These are phyloP conservation scores for Hygrophila difformis DNA, from an alignment of 257 asterid species.

Conservation along the genomic window DNA sequence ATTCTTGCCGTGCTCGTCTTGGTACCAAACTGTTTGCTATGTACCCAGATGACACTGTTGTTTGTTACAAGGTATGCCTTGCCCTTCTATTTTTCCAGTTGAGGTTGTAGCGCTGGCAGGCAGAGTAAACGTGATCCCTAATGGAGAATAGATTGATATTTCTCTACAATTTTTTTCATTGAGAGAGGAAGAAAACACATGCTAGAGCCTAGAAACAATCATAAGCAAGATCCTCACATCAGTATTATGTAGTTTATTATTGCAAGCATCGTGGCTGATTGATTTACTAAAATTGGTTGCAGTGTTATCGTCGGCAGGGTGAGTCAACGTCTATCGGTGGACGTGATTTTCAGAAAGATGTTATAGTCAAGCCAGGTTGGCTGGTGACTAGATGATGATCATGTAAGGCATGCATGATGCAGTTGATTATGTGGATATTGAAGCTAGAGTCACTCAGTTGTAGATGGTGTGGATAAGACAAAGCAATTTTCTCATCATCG, in stretches of 20 bases:
- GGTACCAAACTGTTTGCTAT: constrained; percentile 94
- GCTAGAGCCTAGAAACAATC: too few relatives aligned
- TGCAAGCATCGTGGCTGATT: constrained; percentile 5
- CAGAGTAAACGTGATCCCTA: too few relatives aligned
- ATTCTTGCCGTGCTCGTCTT: constrained; percentile 90
- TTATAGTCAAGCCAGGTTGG: constrained; percentile 75
- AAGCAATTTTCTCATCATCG: too few relatives aligned
- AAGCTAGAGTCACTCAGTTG: too few relatives aligned
- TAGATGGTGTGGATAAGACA: too few relatives aligned
- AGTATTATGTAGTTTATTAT: not conserved
- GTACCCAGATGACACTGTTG: constrained; percentile 96
- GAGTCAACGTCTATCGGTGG: constrained; percentile 74
- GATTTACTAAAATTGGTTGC: constrained; percentile 19
- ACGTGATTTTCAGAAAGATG: constrained; percentile 57
- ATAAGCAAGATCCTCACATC: too few relatives aligned
- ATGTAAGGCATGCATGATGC: too few relatives aligned
- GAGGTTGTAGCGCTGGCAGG: not conserved
- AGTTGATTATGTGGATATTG: too few relatives aligned
- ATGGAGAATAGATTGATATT: not conserved
- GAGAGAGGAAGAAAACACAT: too few relatives aligned
- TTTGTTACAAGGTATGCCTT: constrained; percentile 79
- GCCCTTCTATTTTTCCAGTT: not conserved
- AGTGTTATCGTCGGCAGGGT: constrained; percentile 94
- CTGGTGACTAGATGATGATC: constrained; percentile 77
- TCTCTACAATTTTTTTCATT: too few relatives aligned